Evolutionary conservation across 1,284 basidiomycete genomes (phyloP), one percentile per base, ranked within the genome.

Genomic region (Moesziomyces globuligerus): DNA sequence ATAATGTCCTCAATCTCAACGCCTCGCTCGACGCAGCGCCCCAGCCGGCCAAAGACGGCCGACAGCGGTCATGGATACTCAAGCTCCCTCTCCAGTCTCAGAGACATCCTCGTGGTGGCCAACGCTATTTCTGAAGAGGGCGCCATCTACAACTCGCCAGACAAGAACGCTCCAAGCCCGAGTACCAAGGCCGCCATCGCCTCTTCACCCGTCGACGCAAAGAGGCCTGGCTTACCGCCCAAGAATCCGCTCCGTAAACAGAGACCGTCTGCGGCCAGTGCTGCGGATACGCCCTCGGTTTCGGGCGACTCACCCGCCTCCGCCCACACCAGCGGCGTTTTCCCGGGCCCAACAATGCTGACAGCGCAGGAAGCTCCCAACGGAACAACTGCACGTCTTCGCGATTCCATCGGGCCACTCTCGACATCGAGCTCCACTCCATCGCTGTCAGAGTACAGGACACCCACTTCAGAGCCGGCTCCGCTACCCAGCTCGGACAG

Each of bases 171-270:
- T 11, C 24, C 46, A 2, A 49, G 21, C 38, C 7, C 26, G 0
- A 47, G 38, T 17, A 20, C 23, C 1, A 39, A 45, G n/a, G 8
- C 49, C 21, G n/a, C 46, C 11, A 11, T 29, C 6, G 32, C 25
- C 11, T 32, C 34, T 8, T 55, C 59, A 5, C 55, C 55, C 3
- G 26, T 18, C 40, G 60, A 56, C 7, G 25, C 38, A 4, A 52
- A 25, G 43, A 45, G 53, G 26, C 69, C 69, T 7, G 69, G 69
- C 3, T 39, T 72, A 15, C 69, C 69, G 11, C 69, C 69, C 4
- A 72, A 72, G 48, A 72, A 72, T 42, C 69, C 69, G 11, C 48
- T 72, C 2, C 69, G 69, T 11, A 67, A 56, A 17, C 64, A 67
- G n/a, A 42, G 58, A 24, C 68, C 68, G 7, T 53, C 66, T 4